Evolutionary conservation across 345 rosid species (phyloP), one percentile per base, ranked within the genome.

Genomic region (Murraya paniculata): DNA sequence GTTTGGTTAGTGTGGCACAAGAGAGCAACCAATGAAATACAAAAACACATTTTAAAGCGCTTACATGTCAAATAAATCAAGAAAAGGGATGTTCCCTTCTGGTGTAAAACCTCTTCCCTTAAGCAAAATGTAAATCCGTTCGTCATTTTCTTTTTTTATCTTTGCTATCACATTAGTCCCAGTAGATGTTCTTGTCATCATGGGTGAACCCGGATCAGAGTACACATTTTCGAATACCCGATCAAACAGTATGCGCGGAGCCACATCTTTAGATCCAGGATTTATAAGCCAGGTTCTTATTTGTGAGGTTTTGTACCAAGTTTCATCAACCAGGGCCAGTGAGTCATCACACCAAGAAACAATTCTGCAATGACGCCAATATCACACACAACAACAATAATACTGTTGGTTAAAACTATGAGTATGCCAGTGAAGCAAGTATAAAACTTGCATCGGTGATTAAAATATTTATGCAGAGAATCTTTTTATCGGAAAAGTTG

Each of bases 201-300:
- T 90, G 61, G 99, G 93, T 67, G 98, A 94, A 53, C 99, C 98
- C 80, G 99, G 99, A 81, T 96, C 99, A n/a, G 99, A 91, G 84
- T 96, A 96, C 73, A 89, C 99, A 87, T 96, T 97, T 82, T 96
- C 99, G 1, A 94, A 96, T 82, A 98, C 94, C 82, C 99, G 88
- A 83, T 96, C 98, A 85, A 96, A 96, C 79, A 96, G 84, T 79
- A 94, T 84, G 61, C 89, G 89, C 57, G 97, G 95, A 84, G 83
- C 83, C 75, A 83, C 88, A 83, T 90, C 93, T 73, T 77, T 81
- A 79, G 87, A 87, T 74, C 89, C 94, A 59, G 97, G 97, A 69
- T 95, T 89, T 83, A 94, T 87, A 27, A 94, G 87, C 99, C 99
- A 96, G 61, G 98, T 92, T 86, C 88, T 90, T 81, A 87, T 92